These are phyloP conservation scores for Rosa lucieae DNA, from an alignment of 306 rosid genomes.

Conservation along the genomic window DNA sequence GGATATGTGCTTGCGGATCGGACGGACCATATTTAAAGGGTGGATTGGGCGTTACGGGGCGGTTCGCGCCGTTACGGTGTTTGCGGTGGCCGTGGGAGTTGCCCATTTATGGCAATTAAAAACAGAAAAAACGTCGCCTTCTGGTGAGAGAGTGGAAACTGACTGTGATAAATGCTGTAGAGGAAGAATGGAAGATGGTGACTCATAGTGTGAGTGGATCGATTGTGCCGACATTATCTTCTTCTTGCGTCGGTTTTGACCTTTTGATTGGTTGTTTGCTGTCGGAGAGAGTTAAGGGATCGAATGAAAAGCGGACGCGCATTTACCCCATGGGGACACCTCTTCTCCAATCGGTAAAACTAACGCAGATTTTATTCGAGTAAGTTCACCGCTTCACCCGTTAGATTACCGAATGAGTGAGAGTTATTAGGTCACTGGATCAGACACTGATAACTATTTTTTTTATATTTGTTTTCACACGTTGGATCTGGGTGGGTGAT, in stretches of 20 bases:
- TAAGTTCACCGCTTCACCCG: no score
- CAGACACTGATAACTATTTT: no score
- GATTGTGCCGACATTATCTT: conserved; percentile 1
- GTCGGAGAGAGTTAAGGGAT: not conserved
- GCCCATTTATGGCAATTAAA: conserved; percentile 48
- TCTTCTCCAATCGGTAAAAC: no score
- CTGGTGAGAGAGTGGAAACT: not conserved
- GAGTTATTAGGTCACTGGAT: no score
- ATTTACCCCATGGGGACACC: no score
- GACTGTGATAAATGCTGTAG: not conserved
- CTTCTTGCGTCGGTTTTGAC: not conserved
- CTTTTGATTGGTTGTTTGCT: not conserved
- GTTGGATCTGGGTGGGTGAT: no score
- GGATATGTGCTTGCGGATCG: conserved; percentile 17
- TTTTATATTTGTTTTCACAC: no score
- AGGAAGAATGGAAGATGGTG: not conserved
- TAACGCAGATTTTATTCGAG: no score
- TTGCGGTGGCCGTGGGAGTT: conserved; percentile 50
- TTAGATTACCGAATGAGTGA: no score
- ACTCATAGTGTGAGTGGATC: not conserved
- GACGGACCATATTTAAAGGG: conserved; percentile 31
- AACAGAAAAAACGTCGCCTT: conserved; percentile 5
- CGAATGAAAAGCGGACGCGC: not conserved
- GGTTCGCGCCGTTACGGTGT: conserved; percentile 30
- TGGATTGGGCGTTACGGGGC: conserved; percentile 24